phyloP scores from a whole-genome alignment of 1,139 yeast genomes.

The Yamadazyma aaseri region DNA sequence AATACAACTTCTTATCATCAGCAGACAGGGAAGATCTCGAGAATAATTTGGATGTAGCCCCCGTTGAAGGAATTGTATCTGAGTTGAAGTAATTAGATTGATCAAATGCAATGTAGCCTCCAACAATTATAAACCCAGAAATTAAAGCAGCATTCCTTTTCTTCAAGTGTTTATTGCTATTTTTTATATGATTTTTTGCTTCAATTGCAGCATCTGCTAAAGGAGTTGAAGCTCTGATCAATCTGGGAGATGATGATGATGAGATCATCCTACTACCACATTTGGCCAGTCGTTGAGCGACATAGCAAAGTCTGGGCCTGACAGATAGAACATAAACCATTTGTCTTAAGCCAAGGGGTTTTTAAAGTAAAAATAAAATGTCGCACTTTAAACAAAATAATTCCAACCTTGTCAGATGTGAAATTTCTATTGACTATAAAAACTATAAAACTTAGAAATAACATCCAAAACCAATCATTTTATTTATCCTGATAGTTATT shows the following conservation, averaged over 20 bases:
- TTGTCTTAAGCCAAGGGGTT: too few relatives aligned
- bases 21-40: slow-evolving; percentile 7
- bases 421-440: neutral
- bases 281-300: slow-evolving; percentile 25
- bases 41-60: slow-evolving; percentile 17
- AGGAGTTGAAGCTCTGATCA: slow-evolving; percentile 13
- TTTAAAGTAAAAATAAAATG: too few relatives aligned
- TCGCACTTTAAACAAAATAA: too few relatives aligned
- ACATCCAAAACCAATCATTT: neutral
- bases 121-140: slow-evolving; percentile 47
- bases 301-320: slow-evolving; percentile 29
- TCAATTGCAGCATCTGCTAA: slow-evolving; percentile 10
- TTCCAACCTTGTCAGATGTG: neutral
- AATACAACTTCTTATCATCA: slow-evolving; percentile 33
- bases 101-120: slow-evolving; percentile 42
- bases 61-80: slow-evolving; percentile 35
- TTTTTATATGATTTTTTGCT: slow-evolving; percentile 10
- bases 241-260: slow-evolving; percentile 11
- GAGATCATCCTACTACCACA: slow-evolving; percentile 17
- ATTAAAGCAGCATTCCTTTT: slow-evolving; percentile 41
- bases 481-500: slow-evolving; percentile 16
- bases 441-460: neutral
- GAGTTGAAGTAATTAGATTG: slow-evolving; percentile 43
- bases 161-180: slow-evolving; percentile 17
- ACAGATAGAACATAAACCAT: slow-evolving; percentile 34